Percentiles rank a stretch among this genome's conserved stretches.
phyloP scores from a whole-genome alignment of 371 early-diverging fungal species.

The Mortierella sp. region DNA sequence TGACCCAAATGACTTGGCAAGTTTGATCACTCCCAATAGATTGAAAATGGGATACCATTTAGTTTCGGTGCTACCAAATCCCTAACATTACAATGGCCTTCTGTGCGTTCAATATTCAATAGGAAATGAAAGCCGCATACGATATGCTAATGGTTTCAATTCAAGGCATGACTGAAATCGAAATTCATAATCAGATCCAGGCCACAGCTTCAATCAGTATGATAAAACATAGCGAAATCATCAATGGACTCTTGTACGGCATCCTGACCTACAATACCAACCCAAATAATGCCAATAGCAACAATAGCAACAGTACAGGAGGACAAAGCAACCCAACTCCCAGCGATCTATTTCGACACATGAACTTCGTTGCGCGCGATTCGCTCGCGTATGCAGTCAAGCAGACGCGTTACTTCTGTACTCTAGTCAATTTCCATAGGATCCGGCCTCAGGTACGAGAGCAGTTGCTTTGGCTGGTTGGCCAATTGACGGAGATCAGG shows the following conservation, averaged over 20 bases:
- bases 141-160: constrained; percentile 59
- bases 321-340: constrained; percentile 13
- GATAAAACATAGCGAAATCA: constrained; percentile 67
- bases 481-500: constrained; percentile 65
- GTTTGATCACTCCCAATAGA: constrained; percentile 1
- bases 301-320: constrained; percentile 5
- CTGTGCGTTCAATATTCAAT: constrained; percentile 1
- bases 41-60: not conserved
- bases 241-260: constrained; percentile 77
- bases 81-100: not conserved
- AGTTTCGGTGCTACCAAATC: not conserved
- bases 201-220: constrained; percentile 68
- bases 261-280: constrained; percentile 66
- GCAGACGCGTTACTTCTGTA: constrained; percentile 64
- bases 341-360: constrained; percentile 66
- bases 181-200: constrained; percentile 75
- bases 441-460: constrained; percentile 62
- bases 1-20: constrained; percentile 59
- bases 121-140: constrained; percentile 68
- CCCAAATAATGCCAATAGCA: constrained; percentile 1
- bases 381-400: constrained; percentile 65
- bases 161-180: constrained; percentile 70
- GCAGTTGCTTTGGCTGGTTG: constrained; percentile 75
- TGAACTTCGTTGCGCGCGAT: constrained; percentile 77
- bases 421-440: constrained; percentile 61